A percentile compares a stretch with the other conserved stretches of the same genome.
These are phyloP conservation scores for Ganoderma boninense DNA, from an alignment of 1,284 basidiomycete species.

Conservation along the genomic window DNA sequence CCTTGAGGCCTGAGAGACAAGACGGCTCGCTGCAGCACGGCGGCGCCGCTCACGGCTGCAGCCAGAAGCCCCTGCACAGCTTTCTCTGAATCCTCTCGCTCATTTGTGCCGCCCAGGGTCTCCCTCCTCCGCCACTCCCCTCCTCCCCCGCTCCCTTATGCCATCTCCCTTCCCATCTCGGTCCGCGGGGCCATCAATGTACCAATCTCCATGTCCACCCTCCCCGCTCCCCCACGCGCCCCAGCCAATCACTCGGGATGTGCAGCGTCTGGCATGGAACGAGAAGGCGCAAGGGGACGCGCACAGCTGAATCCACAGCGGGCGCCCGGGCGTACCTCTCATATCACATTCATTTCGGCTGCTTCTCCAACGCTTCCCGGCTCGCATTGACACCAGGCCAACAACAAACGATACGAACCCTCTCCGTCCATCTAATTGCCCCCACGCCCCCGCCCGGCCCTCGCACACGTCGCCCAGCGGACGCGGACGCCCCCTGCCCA, in stretches of 20 bases:
- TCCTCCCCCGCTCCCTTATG: background rate
- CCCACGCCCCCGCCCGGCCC: background rate
- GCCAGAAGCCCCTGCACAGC: constrained; percentile 2
- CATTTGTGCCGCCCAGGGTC: background rate
- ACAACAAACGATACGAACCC: background rate
- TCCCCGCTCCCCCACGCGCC: background rate
- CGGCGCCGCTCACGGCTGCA: background rate
- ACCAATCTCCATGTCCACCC: background rate
- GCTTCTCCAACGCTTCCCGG: constrained; percentile 1
- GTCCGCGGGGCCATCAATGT: background rate
- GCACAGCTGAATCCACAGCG: background rate
- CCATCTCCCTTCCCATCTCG: background rate
- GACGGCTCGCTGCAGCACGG: background rate
- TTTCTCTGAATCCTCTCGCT: background rate
- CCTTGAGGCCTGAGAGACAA: background rate
- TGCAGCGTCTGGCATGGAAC: constrained; percentile 3
- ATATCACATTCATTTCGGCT: constrained; percentile 1
- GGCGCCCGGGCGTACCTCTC: background rate
- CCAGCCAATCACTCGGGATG: too few species aligned
- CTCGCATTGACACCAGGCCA: background rate
- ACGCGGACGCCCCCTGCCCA: background rate
- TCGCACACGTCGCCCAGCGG: background rate
- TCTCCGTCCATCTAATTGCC: background rate
- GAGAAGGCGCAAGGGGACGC: background rate
- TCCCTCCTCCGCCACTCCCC: background rate